A percentile compares a stretch with the other conserved stretches of the same genome.
Conservation (phyloP, 129 eudicot genomes). For the Saposhnikovia divaricata region DNA sequence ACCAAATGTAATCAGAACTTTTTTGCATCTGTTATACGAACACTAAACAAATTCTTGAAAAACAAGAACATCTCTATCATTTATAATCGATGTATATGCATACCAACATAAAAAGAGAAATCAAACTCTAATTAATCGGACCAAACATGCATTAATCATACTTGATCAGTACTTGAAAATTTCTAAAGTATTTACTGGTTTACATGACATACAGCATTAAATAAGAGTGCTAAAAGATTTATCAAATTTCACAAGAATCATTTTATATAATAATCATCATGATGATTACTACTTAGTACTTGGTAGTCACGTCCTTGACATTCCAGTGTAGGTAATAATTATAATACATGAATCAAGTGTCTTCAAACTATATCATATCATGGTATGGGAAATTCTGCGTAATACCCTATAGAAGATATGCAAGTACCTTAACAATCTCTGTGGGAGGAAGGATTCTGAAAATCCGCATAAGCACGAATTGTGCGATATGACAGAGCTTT, state of each 20-base stretch:
- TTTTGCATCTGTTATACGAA: neutral
- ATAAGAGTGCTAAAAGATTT: neutral
- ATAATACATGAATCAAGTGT: neutral
- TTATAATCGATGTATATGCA: neutral
- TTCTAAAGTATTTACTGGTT: neutral
- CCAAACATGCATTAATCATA: neutral
- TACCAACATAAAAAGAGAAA: neutral
- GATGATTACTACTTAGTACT: neutral
- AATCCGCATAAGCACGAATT: constrained; percentile 59
- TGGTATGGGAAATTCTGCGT: neutral
- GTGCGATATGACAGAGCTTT: constrained; percentile 81
- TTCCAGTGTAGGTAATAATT: neutral
- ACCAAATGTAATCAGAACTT: neutral
- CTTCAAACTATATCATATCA: neutral
- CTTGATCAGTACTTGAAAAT: neutral
- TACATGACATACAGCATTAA: neutral
- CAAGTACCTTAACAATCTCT: constrained; percentile 63
- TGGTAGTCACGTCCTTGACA: neutral
- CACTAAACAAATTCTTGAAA: neutral
- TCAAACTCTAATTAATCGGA: neutral
- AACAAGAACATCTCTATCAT: neutral
- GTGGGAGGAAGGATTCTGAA: constrained; percentile 66
- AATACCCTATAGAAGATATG: neutral
- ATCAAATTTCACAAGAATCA: neutral
- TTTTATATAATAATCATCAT: neutral